Conservation (phyloP, 139 green algal genomes). For the Chlorella sp. region DNA sequence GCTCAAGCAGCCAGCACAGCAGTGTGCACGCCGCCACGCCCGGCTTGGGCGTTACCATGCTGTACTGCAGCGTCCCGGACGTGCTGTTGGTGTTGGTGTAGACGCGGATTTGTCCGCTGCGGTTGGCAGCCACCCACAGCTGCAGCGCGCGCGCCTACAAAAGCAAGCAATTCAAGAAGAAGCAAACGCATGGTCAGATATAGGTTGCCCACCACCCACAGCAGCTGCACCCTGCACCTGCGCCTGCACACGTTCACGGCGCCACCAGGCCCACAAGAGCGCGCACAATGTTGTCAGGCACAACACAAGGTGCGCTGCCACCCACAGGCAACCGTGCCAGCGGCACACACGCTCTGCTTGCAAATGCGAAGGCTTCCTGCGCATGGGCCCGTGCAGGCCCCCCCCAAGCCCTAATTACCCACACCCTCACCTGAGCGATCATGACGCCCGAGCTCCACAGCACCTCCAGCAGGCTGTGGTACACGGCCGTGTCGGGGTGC, state of each 20-base stretch:
- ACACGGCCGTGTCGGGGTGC: constrained; percentile 50
- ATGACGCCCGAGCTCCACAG: constrained; percentile 50
- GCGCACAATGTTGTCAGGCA: too few relatives aligned
- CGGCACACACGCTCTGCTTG: too few relatives aligned
- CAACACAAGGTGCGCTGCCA: too few relatives aligned
- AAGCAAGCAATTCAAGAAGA: background rate
- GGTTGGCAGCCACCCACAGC: constrained; percentile 52
- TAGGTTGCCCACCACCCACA: background rate
- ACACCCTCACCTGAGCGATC: constrained; percentile 41
- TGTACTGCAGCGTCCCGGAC: constrained; percentile 38
- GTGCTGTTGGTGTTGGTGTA: constrained; percentile 36
- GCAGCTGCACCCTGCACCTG: background rate
- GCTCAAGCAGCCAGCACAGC: constrained; percentile 51
- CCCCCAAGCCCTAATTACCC: background rate
- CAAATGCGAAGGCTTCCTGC: too few relatives aligned
- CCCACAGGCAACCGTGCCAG: too few relatives aligned
- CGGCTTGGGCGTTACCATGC: constrained; percentile 40
- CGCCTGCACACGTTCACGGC: too few relatives aligned
- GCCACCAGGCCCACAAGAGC: background rate
- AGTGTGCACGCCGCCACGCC: constrained; percentile 46
- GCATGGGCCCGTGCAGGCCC: too few relatives aligned
- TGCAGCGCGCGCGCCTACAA: constrained; percentile 29
- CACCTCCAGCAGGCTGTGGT: constrained; percentile 53
- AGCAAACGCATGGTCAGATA: background rate
- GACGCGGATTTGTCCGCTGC: constrained; percentile 50